Percentiles rank a stretch among this genome's conserved stretches.
Evolutionary conservation across 2,329 filamentous ascomycete species (phyloP).

Genomic region (Alternaria postmessia): DNA sequence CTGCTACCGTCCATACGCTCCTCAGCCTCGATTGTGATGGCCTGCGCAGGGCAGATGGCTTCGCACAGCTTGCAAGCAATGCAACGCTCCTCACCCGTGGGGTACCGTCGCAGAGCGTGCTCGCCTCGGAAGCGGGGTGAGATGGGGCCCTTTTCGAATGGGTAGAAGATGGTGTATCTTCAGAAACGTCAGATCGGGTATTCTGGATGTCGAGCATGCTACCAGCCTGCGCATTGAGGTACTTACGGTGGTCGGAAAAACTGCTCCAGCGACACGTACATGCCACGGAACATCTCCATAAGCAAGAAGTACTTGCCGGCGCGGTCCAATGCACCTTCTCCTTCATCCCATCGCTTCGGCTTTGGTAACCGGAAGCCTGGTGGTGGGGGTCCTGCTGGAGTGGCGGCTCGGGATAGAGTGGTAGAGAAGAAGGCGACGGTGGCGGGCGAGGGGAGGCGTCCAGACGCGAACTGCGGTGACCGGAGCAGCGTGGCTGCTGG

Average conservation of each 20-base stretch:
- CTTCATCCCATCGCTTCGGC: slow-evolving; percentile 80
- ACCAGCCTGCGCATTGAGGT: slow-evolving; percentile 23
- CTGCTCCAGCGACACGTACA: slow-evolving; percentile 98
- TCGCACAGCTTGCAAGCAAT: slow-evolving; percentile 99
- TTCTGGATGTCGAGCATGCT: slow-evolving; percentile 7
- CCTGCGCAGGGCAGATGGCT: slow-evolving; percentile 96
- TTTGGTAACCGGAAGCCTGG: slow-evolving; percentile 79
- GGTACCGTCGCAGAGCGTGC: slow-evolving; percentile 94
- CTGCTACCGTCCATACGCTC: slow-evolving; percentile 95
- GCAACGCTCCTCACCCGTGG: slow-evolving; percentile 96
- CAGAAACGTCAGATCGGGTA: slow-evolving; percentile 35
- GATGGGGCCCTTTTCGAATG: slow-evolving; percentile 98
- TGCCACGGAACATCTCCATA: slow-evolving; percentile 94
- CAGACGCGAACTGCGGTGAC: slow-evolving; percentile 42
- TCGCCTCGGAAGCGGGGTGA: slow-evolving; percentile 98
- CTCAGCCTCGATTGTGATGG: slow-evolving; percentile 98
- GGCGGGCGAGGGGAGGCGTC: slow-evolving; percentile 53
- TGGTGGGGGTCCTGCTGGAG: slow-evolving; percentile 80
- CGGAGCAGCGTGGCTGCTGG: slow-evolving; percentile 51
- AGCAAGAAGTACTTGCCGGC: slow-evolving; percentile 94
- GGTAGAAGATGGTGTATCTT: slow-evolving; percentile 98
- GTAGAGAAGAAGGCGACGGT: slow-evolving; percentile 69
- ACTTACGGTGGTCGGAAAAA: slow-evolving; percentile 98
- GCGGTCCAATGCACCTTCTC: slow-evolving; percentile 80
- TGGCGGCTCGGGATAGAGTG: slow-evolving; percentile 66